phyloP scores from a whole-genome alignment of 352 stramenopile genomes.

The Globisporangium spinosum region DNA sequence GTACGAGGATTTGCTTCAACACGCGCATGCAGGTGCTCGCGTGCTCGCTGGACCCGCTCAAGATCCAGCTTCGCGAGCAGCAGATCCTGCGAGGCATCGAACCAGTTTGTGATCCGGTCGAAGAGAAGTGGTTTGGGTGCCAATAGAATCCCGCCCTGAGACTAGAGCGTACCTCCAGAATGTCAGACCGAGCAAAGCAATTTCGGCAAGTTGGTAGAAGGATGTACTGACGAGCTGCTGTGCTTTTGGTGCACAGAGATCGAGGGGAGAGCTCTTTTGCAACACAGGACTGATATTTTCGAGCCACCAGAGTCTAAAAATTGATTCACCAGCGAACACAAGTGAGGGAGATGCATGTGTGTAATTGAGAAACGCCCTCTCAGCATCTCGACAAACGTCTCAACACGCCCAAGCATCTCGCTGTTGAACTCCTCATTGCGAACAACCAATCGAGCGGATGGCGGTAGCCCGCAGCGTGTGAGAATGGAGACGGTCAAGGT shows the following conservation, averaged over 20 bases:
- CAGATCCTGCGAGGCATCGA: slow-evolving; percentile 19
- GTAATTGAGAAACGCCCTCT: neutral
- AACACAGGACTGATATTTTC: too few species aligned
- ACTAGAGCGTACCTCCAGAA: too few species aligned
- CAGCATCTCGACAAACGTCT: too few species aligned
- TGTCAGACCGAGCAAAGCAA: too few species aligned
- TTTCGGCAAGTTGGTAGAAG: too few species aligned
- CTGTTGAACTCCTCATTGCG: neutral
- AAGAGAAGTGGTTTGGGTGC: slow-evolving; percentile 17
- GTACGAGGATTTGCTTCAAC: slow-evolving; percentile 2
- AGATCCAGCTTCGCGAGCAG: slow-evolving; percentile 7
- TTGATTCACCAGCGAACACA: neutral
- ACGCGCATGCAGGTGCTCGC: slow-evolving; percentile 9
- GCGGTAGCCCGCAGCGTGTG: too few species aligned
- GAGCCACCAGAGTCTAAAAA: neutral
- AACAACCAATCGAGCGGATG: too few species aligned
- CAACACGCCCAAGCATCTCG: neutral
- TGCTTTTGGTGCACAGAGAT: too few species aligned
- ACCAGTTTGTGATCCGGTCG: slow-evolving; percentile 9
- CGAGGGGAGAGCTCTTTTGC: too few species aligned
- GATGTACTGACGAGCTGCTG: too few species aligned
- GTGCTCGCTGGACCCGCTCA: slow-evolving; percentile 16
- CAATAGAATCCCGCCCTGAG: neutral
- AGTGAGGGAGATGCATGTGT: neutral
- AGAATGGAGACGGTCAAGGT: too few species aligned